A percentile compares a stretch with the other conserved stretches of the same genome.
phyloP scores from a whole-genome alignment of 768 basidiomycete species.

The Panaeolus papilionaceus region DNA sequence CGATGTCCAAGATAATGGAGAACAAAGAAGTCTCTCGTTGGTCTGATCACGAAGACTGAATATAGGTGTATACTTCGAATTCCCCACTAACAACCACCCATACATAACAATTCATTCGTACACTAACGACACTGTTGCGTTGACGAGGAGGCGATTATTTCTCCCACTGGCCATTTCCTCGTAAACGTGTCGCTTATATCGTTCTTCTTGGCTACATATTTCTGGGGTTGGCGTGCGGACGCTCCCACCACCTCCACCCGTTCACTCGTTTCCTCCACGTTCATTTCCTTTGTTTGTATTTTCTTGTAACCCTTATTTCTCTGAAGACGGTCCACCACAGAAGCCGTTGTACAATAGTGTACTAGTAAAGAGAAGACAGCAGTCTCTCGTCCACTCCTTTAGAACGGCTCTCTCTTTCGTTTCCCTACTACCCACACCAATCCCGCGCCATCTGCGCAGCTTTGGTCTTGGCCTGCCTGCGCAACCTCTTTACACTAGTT shows the following conservation, averaged over 20 bases:
- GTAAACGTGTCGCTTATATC: constrained; percentile 6
- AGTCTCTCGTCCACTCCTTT: constrained; percentile 7
- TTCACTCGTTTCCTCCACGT: constrained; percentile 5
- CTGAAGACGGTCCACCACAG: constrained; percentile 52
- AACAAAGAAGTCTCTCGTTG: constrained; percentile 37
- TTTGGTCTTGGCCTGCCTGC: constrained; percentile 2
- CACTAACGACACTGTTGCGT: neutral
- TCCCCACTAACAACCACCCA: neutral
- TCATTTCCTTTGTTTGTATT: constrained; percentile 3
- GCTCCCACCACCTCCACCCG: neutral
- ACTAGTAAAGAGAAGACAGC: constrained; percentile 68
- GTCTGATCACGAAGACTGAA: constrained; percentile 28
- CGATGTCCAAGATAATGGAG: constrained; percentile 42
- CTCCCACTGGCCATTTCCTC: neutral
- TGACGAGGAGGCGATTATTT: constrained; percentile 1
- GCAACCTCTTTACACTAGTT: neutral
- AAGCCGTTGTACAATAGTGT: constrained; percentile 94
- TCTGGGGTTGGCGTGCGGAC: neutral
- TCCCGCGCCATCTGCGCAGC: neutral
- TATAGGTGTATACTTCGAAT: neutral
- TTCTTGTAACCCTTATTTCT: neutral
- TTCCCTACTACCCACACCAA: constrained; percentile 1
- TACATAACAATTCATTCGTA: neutral
- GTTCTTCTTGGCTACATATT: neutral
- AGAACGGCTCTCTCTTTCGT: neutral